Conservation (phyloP, 495 filamentous ascomycete genomes). For the Gamarada debralockiae region DNA sequence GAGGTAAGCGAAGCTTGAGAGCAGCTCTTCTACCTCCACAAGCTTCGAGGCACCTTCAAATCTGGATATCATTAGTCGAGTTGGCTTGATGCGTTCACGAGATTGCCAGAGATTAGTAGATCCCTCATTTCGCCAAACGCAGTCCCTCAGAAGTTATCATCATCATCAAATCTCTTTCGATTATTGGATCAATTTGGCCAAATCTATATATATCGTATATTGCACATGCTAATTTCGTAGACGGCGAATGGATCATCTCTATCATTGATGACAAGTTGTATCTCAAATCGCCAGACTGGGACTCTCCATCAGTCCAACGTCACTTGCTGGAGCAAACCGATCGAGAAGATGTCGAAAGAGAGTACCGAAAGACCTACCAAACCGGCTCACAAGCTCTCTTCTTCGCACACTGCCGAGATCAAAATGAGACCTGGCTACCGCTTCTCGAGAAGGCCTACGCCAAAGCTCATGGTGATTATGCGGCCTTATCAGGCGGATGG, state of each 20-base stretch:
- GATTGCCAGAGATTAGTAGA: too few relatives aligned
- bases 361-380: conserved; percentile 72
- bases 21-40: too few relatives aligned
- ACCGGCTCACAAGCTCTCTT: conserved; percentile 70
- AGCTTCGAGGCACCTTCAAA: too few relatives aligned
- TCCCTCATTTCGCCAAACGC: too few relatives aligned
- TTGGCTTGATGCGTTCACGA: too few relatives aligned
- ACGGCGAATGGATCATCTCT: conserved; percentile 88
- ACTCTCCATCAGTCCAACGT: conserved; percentile 31
- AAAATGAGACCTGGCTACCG: conserved; percentile 93
- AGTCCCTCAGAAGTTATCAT: too few relatives aligned
- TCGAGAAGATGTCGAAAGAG: conserved; percentile 68
- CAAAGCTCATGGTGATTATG: conserved; percentile 72
- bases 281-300: conserved; percentile 77
- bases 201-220: neutral
- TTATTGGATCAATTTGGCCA: neutral
- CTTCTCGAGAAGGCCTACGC: conserved; percentile 95
- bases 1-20: conserved; percentile 32
- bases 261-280: conserved; percentile 83
- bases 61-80: too few relatives aligned
- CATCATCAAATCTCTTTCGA: neutral
- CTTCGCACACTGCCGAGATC: conserved; percentile 80
- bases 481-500: conserved; percentile 16
- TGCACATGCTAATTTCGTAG: conserved; percentile 25
- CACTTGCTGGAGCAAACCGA: conserved; percentile 39